Base-by-base conservation (phyloP, 2,329 filamentous ascomycete genomes). In the Talaromyces sp. region DNA sequence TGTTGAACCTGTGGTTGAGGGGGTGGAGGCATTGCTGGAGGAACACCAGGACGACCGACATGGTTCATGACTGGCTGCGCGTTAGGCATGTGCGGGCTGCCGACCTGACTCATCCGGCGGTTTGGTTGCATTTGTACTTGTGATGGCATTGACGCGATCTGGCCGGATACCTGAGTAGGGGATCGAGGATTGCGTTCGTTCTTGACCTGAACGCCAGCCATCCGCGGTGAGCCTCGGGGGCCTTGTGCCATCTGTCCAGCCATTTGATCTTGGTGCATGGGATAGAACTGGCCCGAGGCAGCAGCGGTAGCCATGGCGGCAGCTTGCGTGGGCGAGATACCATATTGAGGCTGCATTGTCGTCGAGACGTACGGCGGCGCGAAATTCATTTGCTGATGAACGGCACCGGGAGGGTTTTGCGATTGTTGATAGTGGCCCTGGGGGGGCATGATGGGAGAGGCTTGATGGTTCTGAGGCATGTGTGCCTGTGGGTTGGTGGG, bases 291-390 rank as follows among this genome's bases (percentile, higher is more conserved):
- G 46, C 93, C 92, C 6, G 92, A 92, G 11, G 93, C 93, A 1
- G 93, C 92, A 19, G 93, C 93, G 1, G 92, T 96, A 51, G 89
- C 92, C 90, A 96, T 94, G 61, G 92, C 92, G 55, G 93, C 92
- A 14, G 92, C 92, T 75, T 96, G 91, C 53, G 92, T 91, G 21
- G 88, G 85, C 35, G 88, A 88, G 76, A 93, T 91, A 61, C 84
- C 88, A 78, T 96, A 96, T 24, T 78, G 78, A 62, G 81, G 79
- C 58, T 90, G 88, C 85, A 96, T 91, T 69, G 83, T 83, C 68
- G 86, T 82, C 63, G 88, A 81, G 60, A 92, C 89, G 72, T 92
- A 93, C 65, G 86, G 82, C 73, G 89, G 85, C 69, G 90, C 85
- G 75, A 96, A 97, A 78, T 87, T 91, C 83, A 88, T 90, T 77